Conservation (phyloP, 352 stramenopile species). For the Phytophthora chlamydospora region DNA sequence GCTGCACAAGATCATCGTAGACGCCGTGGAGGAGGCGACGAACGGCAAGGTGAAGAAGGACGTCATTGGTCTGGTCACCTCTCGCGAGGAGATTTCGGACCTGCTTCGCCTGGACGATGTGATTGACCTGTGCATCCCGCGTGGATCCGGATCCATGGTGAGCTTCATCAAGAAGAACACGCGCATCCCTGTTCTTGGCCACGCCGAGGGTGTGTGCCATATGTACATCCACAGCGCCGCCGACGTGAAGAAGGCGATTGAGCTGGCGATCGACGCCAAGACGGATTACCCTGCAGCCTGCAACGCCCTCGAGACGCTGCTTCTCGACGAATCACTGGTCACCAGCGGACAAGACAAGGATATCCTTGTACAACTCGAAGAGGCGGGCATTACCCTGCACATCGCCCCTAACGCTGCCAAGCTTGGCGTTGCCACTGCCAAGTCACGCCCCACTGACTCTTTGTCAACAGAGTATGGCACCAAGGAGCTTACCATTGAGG, state of each 20-base stretch:
- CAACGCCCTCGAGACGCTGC: constrained; percentile 97
- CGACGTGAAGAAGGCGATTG: constrained; percentile 82
- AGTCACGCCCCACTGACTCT: constrained; percentile 75
- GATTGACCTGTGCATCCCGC: constrained; percentile 98
- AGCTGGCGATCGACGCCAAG: constrained; percentile 97
- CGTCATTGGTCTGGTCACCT: constrained; percentile 96
- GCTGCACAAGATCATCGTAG: constrained; percentile 94
- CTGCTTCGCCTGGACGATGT: constrained; percentile 96
- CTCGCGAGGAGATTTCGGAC: constrained; percentile 92
- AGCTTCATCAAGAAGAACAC: constrained; percentile 97
- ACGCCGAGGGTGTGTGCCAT: constrained; percentile 98
- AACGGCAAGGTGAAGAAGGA: constrained; percentile 89
- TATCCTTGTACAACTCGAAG: constrained; percentile 86
- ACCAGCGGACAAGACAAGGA: constrained; percentile 68
- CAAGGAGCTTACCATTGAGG: constrained; percentile 94
- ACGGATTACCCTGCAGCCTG: constrained; percentile 98
- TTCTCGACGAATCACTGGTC: constrained; percentile 93
- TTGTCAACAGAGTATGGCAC: constrained; percentile 96
- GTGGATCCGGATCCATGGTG: constrained; percentile 95
- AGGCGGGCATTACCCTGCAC: constrained; percentile 93
- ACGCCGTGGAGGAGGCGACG: constrained; percentile 91
- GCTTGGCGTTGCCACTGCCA: constrained; percentile 59
- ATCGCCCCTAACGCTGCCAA: constrained; percentile 90
- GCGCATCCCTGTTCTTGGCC: constrained; percentile 97
- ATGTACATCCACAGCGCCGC: constrained; percentile 96